Evolutionary conservation across 108 stramenopile genomes (phyloP).

Genomic region (Discostella pseudostelligera): DNA sequence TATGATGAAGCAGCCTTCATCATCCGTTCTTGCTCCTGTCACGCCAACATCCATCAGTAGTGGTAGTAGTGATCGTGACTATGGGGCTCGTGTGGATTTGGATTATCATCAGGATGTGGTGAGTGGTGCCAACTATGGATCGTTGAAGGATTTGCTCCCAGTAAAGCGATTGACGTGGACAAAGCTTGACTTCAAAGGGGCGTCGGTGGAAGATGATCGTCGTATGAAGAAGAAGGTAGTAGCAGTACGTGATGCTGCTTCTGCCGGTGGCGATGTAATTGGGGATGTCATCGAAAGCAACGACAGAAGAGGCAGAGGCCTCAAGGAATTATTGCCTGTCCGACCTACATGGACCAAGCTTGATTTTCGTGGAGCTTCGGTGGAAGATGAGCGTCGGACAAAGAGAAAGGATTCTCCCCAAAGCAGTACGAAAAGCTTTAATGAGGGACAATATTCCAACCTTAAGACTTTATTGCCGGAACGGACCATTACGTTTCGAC

Average conservation of each 20-base stretch:
- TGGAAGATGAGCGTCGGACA: slow-evolving; percentile 29
- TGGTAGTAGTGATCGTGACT: background rate
- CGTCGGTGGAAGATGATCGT: slow-evolving; percentile 25
- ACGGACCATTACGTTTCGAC: slow-evolving; percentile 6
- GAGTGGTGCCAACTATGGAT: slow-evolving; percentile 2
- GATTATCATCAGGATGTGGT: background rate
- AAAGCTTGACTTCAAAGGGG: slow-evolving; percentile 40
- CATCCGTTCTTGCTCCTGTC: background rate
- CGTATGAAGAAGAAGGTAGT: slow-evolving; percentile 17
- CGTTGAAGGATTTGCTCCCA: slow-evolving; percentile 28
- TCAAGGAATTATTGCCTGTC: slow-evolving; percentile 22
- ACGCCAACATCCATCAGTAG: background rate
- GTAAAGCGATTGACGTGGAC: slow-evolving; percentile 22
- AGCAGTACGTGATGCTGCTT: background rate
- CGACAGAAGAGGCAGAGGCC: background rate
- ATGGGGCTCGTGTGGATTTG: background rate
- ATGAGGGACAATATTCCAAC: slow-evolving; percentile 24
- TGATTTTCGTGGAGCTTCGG: slow-evolving; percentile 28
- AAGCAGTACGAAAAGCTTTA: background rate
- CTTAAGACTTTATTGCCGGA: slow-evolving; percentile 16
- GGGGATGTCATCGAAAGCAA: background rate
- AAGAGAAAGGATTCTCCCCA: slow-evolving; percentile 2
- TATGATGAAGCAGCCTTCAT: slow-evolving; percentile 13
- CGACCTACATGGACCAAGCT: slow-evolving; percentile 31
- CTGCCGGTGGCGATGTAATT: background rate